A percentile compares a stretch with the other conserved stretches of the same genome.
phyloP scores from a whole-genome alignment of 2,329 filamentous ascomycete species.

The Truncatella angustata region DNA sequence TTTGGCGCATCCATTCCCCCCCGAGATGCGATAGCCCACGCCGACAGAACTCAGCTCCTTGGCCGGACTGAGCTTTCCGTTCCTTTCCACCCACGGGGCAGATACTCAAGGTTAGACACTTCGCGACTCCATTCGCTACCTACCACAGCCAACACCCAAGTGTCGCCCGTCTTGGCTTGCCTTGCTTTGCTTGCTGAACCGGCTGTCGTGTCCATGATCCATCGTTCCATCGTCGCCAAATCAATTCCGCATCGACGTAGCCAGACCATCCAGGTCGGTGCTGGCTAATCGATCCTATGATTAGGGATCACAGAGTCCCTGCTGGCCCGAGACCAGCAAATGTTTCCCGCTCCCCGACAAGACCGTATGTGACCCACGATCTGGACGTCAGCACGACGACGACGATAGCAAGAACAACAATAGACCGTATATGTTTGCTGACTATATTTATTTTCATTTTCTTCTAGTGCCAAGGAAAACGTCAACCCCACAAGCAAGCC shows the following conservation, averaged over 20 bases:
- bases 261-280: neutral
- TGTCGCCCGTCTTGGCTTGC: neutral
- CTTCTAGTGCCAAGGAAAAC: slow-evolving; percentile 28
- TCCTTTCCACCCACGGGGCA: neutral
- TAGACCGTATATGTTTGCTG: neutral
- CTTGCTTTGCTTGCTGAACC: neutral
- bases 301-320: slow-evolving; percentile 54
- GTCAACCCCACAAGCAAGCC: slow-evolving; percentile 21
- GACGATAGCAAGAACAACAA: no score
- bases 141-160: no score
- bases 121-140: no score
- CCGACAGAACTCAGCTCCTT: slow-evolving; percentile 55
- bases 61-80: slow-evolving; percentile 52
- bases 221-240: neutral
- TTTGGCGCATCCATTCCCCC: slow-evolving; percentile 13
- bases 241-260: neutral
- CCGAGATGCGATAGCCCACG: slow-evolving; percentile 59
- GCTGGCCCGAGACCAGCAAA: slow-evolving; percentile 58
- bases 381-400: no score
- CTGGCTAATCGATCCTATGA: slow-evolving; percentile 37
- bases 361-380: slow-evolving; percentile 42
- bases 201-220: neutral
- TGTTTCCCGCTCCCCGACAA: slow-evolving; percentile 49
- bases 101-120: no score
- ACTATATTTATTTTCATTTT: slow-evolving; percentile 16